phyloP scores from a whole-genome alignment of 2,329 filamentous ascomycete genomes.

The Microcyclospora pomicola region DNA sequence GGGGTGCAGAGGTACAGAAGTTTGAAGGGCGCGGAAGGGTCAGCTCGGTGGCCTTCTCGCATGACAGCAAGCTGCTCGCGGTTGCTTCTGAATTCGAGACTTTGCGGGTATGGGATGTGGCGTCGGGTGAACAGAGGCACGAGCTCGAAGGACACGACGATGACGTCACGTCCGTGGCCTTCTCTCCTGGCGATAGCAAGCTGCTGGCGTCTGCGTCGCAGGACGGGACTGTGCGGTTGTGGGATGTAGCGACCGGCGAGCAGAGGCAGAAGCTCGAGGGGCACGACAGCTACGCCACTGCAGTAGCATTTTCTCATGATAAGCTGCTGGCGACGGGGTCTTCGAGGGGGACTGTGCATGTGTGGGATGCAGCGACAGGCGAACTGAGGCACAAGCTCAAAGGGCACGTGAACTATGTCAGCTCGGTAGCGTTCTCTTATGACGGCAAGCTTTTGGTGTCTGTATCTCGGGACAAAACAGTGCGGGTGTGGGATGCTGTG shows the following conservation, averaged over 20 bases:
- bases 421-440: constrained; percentile 8
- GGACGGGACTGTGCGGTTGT: neutral
- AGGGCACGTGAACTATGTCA: constrained; percentile 6
- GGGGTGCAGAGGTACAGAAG: constrained; percentile 14
- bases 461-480: neutral
- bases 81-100: neutral
- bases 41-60: neutral
- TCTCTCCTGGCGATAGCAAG: neutral
- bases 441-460: constrained; percentile 5
- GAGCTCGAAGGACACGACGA: neutral
- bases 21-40: neutral
- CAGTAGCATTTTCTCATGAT: constrained; percentile 1
- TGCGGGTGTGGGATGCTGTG: neutral
- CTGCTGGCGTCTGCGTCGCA: neutral
- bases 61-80: constrained; percentile 4
- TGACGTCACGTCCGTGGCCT: neutral
- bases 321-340: constrained; percentile 11
- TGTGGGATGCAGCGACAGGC: constrained; percentile 9
- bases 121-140: neutral
- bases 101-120: neutral
- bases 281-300: neutral
- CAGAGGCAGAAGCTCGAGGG: constrained; percentile 6
- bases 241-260: neutral
- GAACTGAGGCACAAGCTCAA: constrained; percentile 4
- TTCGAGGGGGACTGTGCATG: constrained; percentile 3